Base-by-base conservation (phyloP, 2,329 filamentous ascomycete species). In the Diaporthe australafricana region DNA sequence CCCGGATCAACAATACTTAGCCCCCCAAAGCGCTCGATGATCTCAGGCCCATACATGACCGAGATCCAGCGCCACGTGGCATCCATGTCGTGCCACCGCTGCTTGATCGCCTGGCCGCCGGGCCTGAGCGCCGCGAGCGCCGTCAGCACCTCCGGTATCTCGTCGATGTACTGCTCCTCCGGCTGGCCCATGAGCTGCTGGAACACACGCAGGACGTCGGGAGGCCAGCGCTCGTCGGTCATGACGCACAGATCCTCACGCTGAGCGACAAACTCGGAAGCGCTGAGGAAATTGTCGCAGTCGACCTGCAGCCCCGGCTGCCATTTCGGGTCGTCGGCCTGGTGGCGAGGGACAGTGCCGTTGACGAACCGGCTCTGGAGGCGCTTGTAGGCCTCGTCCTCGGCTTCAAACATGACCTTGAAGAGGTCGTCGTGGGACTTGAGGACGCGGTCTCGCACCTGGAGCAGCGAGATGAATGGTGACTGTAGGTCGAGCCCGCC, bases 61-160 rank as follows among this genome's bases (percentile, higher is more conserved):
- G 82, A 77, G 11, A 87, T 80, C 86, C 86, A 88, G 69, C 79
- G 80, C 83, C 85, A 86, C 70, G 88, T 88, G 5, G 80, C 76
- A 17, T 81, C 78, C 80, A 85, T 82, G 0, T 2, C 3, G 0
- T 53, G 0, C 82, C 83, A 85, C 38, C 73, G 72, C 74, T 2
- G 71, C 69, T 17, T 79, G 66, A 50, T 72, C 4, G 42, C 16
- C 16, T 25, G 7, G 7, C 60, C 35, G 30, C 20, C 20, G 6
- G 52, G 5, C 6, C 12, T 27, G 16, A 56, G 12, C 40, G 57
- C 42, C 4, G 8, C 4, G 30, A 72, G 42, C 14, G 77, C 78
- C 20, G 73, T 70, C 20, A 70, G 67, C 27, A 82, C 74, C 25
- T 75, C 77, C 1, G 77, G 72, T 12, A 30, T 76, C 1, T 76